Evolutionary conservation across 2,329 filamentous ascomycete species (phyloP).

Genomic region (Cytospora leucostoma): DNA sequence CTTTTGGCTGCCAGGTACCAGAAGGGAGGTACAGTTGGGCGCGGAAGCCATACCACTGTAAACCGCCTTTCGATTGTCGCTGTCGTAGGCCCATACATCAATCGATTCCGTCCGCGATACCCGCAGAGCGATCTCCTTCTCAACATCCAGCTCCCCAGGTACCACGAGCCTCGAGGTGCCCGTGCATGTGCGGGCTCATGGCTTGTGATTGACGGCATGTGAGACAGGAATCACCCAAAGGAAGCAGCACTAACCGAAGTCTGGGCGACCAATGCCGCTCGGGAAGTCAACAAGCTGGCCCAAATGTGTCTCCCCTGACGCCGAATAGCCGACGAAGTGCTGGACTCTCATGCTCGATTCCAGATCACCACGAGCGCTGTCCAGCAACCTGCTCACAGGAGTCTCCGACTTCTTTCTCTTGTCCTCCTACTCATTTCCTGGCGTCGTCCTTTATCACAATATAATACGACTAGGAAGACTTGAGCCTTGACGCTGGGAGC

Average conservation of each 20-base stretch:
- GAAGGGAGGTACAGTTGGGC: not conserved
- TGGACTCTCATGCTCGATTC: too few species aligned
- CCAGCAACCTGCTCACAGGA: too few species aligned
- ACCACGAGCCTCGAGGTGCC: not conserved
- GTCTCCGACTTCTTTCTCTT: too few species aligned
- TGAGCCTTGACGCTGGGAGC: too few species aligned
- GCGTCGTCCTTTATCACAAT: too few species aligned
- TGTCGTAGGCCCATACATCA: not conserved
- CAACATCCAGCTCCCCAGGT: not conserved
- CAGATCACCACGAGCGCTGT: too few species aligned
- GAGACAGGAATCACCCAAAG: not conserved
- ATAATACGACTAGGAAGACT: too few species aligned
- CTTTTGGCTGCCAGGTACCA: conserved; percentile 8
- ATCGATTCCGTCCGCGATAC: not conserved
- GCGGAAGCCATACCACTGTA: conserved; percentile 8
- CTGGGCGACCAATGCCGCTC: not conserved
- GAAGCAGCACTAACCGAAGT: not conserved
- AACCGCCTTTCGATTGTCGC: conserved; percentile 6
- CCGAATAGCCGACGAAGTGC: too few species aligned
- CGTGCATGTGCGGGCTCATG: not conserved
- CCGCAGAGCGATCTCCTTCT: not conserved
- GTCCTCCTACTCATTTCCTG: too few species aligned
- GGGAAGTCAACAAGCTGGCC: not conserved
- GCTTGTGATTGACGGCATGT: not conserved
- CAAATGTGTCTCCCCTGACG: not conserved